Evolutionary conservation across 345 rosid genomes (phyloP).

Genomic region (Salix koriyanagi): DNA sequence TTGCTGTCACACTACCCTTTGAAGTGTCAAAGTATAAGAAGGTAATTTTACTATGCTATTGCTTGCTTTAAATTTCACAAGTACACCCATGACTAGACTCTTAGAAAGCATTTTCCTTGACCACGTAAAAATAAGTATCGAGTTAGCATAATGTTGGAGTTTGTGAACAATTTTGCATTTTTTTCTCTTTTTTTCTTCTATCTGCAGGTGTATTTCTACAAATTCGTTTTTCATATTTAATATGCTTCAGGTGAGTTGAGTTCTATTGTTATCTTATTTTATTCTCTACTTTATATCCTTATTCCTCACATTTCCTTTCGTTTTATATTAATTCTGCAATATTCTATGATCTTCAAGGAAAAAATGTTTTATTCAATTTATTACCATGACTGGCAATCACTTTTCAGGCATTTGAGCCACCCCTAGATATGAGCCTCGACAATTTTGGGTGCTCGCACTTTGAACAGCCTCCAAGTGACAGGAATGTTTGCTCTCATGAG

Average conservation of each 20-base stretch:
- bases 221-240: conserved; percentile 72
- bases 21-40: conserved; percentile 61
- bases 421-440: conserved; percentile 84
- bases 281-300: background rate
- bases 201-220: conserved; percentile 74
- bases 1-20: conserved; percentile 58
- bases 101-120: background rate
- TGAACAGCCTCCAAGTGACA: conserved; percentile 42
- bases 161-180: conserved; percentile 11
- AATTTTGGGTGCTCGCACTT: conserved; percentile 38
- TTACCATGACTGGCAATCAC: conserved; percentile 15
- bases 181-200: background rate
- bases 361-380: background rate
- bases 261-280: background rate
- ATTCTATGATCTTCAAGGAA: background rate
- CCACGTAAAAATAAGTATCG: background rate
- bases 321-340: background rate
- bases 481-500: conserved; percentile 37
- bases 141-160: background rate
- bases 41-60: conserved; percentile 30
- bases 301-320: background rate
- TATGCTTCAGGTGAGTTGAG: conserved; percentile 77
- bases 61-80: background rate
- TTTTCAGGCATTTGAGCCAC: conserved; percentile 96
- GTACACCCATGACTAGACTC: background rate